Conservation (phyloP, 352 stramenopile species). For the Phytophthora tentaculata region DNA sequence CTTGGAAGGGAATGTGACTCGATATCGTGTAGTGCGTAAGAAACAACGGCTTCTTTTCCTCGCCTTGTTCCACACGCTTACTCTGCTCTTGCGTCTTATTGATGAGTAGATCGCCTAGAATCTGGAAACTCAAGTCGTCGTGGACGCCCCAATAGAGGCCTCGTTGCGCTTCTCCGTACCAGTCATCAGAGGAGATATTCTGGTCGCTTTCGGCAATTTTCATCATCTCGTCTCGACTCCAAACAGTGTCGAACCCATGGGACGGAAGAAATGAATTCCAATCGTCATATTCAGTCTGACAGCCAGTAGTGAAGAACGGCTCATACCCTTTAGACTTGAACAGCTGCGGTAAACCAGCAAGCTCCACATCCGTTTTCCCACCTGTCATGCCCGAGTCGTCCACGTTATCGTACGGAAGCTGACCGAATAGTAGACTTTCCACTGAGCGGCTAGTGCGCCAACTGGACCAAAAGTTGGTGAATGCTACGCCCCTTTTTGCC, state of each 20-base stretch:
- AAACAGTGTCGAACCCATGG: conserved; percentile 61
- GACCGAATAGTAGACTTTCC: conserved; percentile 56
- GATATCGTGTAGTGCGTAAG: conserved; percentile 71
- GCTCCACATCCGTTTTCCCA: conserved; percentile 23
- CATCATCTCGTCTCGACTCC: conserved; percentile 50
- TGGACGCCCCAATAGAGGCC: conserved; percentile 52
- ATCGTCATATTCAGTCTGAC: conserved; percentile 45
- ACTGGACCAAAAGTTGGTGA: conserved; percentile 65
- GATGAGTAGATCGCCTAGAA: conserved; percentile 51
- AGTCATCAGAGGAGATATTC: conserved; percentile 42
- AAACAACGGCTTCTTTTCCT: conserved; percentile 52
- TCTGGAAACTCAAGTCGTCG: conserved; percentile 54
- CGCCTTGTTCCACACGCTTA: conserved; percentile 17
- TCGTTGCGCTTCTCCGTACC: conserved; percentile 25
- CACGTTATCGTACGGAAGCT: conserved; percentile 55
- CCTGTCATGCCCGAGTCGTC: conserved; percentile 37
- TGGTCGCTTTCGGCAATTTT: conserved; percentile 38
- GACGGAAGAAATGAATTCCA: conserved; percentile 50
- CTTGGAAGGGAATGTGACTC: conserved; percentile 50
- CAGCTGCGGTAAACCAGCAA: conserved; percentile 53
- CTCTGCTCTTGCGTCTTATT: conserved; percentile 51
- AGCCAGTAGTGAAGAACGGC: conserved; percentile 53
- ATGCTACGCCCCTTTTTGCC: conserved; percentile 53
- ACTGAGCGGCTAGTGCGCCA: conserved; percentile 61
- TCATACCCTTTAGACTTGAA: conserved; percentile 59